Evolutionary conservation across 805 yeast genomes (phyloP).

Genomic region (Barnettozyma salicaria): DNA sequence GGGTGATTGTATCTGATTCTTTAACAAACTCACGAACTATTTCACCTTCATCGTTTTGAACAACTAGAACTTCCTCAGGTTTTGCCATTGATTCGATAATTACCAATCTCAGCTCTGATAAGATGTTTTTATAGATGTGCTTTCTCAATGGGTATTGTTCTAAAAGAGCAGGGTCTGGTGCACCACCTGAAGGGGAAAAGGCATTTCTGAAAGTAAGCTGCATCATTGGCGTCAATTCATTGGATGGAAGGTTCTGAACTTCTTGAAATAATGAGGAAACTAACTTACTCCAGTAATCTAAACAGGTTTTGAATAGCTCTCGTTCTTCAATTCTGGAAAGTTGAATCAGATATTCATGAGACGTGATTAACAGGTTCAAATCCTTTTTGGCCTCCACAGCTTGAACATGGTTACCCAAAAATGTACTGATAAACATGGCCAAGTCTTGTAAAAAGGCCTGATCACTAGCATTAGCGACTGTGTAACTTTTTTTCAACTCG

Average conservation of each 20-base stretch:
- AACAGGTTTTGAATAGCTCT: constrained; percentile 89
- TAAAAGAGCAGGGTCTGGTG: constrained; percentile 74
- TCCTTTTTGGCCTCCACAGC: constrained; percentile 54
- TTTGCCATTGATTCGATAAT: constrained; percentile 96
- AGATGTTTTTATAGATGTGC: constrained; percentile 71
- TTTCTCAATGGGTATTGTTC: constrained; percentile 80
- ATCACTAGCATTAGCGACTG: constrained; percentile 69
- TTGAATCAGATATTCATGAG: constrained; percentile 77
- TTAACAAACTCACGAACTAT: constrained; percentile 95
- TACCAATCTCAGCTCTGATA: constrained; percentile 83
- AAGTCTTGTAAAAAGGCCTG: constrained; percentile 94
- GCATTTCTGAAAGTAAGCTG: constrained; percentile 48
- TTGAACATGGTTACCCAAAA: constrained; percentile 64
- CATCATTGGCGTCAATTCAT: constrained; percentile 68
- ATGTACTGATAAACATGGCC: constrained; percentile 87
- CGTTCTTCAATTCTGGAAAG: constrained; percentile 90
- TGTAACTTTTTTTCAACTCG: constrained; percentile 67
- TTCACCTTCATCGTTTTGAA: constrained; percentile 98
- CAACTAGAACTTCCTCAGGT: constrained; percentile 96
- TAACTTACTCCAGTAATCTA: constrained; percentile 89
- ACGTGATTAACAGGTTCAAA: constrained; percentile 52
- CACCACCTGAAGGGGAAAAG: constrained; percentile 57
- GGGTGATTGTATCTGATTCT: constrained; percentile 93
- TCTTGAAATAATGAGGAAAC: constrained; percentile 82
- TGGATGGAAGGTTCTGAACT: constrained; percentile 71